Evolutionary conservation across 129 eudicot genomes (phyloP), one percentile per base, ranked within the genome.

Genomic region (Escallonia rubra): DNA sequence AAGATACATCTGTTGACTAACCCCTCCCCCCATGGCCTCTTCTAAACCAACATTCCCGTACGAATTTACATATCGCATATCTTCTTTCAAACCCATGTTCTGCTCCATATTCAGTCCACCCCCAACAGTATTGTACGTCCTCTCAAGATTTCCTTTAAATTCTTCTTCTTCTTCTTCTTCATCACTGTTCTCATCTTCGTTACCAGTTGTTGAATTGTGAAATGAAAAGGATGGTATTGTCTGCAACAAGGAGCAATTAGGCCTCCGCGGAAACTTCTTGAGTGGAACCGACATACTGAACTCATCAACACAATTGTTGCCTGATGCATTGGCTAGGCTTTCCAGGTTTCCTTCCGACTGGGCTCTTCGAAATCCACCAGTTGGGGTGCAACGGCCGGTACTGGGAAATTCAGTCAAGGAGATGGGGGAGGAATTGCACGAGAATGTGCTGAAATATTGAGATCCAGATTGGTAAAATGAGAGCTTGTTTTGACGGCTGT

Each of bases 331-430:
- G 0, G 52, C 76, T 74, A 91, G 76, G 42, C 73, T 74, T 61
- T 89, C 91, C 65, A 92, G 49, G 59, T 86, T 92, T 10, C 95
- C 95, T 9, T 86, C 98, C 0, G 98, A 92, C 41, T 83, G 90
- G 15, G 83, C 90, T 64, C 90, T 64, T 23, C 84, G 79, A 23
- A 89, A 50, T 7, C 75, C 75, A 4, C n/a, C n/a, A 3, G 3
- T 39, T 0, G 34, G 39, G 2, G 16, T 14, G 51, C 72, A 8
- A 38, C 39, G 51, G 57, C 10, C 6, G 38, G 47, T 53, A 43
- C 14, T 6, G 5, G 72, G 57, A 34, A 57, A 23, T n/a, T 73
- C 78, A 6, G 65, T 8, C n/a, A 69, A 79, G 4, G 88, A 76
- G 10, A 70, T 74, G 0, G 87, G 91, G 14, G 89, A 83, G 13